Evolutionary conservation across 352 stramenopile species (phyloP), one percentile per base, ranked within the genome.

Genomic region (Pythium rhizo-oryzae): DNA sequence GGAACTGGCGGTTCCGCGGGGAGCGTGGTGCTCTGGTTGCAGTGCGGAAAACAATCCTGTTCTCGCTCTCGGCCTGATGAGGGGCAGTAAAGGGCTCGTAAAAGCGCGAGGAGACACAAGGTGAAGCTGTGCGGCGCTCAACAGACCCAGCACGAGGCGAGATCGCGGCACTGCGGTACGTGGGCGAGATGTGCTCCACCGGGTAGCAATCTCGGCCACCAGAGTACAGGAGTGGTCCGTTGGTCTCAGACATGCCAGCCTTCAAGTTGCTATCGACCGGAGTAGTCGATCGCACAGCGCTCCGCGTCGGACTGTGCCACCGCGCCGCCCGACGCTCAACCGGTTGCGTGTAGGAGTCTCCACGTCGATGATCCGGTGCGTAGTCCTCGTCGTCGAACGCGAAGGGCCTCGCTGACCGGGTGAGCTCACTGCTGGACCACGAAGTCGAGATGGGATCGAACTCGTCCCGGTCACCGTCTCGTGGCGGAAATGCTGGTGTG

Each of bases 31-130:
- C 59, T 12, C 59, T 46, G 0, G 50, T 16, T 2, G 23, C 49
- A 18, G 59, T 41, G 30, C 30, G 59, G 16, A 65, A 65, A 4
- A 65, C 59, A 19, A 65, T 65, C 23, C 28, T 49, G 47, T 58
- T 65, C 4, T 57, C 59, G 47, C 21, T 25, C 35, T 23, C 49
- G 6, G 50, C 3, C n/a, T 43, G 19, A 8, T 13, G 39, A 11
- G 39, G 16, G 5, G 25, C 11, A 3, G 18, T 44, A 24, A 51
- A 61, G 2, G 54, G 21, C 25, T 51, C 54, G 8, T 49, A 61
- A 23, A 51, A 51, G 16, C 46, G 37, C 28, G 16, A 33, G n/a
- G 37, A 39, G 21, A 61, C 33, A 2, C 35, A 11, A 5, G 59
- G 37, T 11, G 59, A 54, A 7, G 37, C 28, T 19, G 8, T 28